A percentile compares a stretch with the other conserved stretches of the same genome.
Conservation (phyloP, 164 flowering plant species). For the Aristolochia contorta region DNA sequence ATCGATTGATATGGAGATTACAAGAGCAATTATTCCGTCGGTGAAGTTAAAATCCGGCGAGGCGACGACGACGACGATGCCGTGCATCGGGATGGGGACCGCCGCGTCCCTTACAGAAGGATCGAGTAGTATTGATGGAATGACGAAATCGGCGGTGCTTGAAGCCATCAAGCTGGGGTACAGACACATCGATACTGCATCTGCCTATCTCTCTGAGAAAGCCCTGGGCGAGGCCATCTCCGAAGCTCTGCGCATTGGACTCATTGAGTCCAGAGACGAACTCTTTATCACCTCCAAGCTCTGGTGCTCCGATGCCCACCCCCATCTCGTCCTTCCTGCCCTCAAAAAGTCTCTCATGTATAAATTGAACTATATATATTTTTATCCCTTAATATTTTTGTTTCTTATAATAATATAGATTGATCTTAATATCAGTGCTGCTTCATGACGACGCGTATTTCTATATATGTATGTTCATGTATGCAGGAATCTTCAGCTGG, state of each 20-base stretch:
- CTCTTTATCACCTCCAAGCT: slow-evolving; percentile 22
- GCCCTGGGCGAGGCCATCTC: slow-evolving; percentile 14
- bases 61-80: slow-evolving; percentile 5
- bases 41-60: slow-evolving; percentile 2
- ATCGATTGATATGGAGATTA: no score
- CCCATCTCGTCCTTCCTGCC: slow-evolving; percentile 14
- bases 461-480: no score
- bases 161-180: slow-evolving; percentile 16
- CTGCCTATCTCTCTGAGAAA: slow-evolving; percentile 11
- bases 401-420: neutral
- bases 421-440: neutral
- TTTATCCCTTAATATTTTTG: no score
- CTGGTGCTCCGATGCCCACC: slow-evolving; percentile 13
- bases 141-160: slow-evolving; percentile 3
- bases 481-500: slow-evolving; percentile 25
- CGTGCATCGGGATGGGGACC: slow-evolving; percentile 15
- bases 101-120: slow-evolving; percentile 1
- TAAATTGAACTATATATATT: no score
- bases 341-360: slow-evolving; percentile 6
- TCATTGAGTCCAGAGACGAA: slow-evolving; percentile 9
- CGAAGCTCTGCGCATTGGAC: slow-evolving; percentile 8
- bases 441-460: no score
- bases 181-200: slow-evolving; percentile 20
- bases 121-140: neutral
- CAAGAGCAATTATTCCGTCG: neutral